phyloP scores from a whole-genome alignment of 1,139 yeast genomes.

The Geotrichum candidum region DNA sequence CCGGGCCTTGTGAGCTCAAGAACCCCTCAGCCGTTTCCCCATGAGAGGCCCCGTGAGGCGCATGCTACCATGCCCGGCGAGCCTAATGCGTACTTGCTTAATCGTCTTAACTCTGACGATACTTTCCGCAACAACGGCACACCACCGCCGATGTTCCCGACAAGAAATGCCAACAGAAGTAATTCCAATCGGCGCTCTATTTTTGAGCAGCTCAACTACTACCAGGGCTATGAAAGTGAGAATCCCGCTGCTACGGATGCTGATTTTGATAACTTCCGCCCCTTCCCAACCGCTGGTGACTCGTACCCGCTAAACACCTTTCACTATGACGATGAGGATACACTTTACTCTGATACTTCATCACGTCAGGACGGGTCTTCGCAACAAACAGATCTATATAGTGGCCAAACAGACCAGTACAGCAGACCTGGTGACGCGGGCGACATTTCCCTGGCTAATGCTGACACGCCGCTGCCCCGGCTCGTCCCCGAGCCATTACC shows the following conservation, averaged over 20 bases:
- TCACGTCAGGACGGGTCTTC: not conserved
- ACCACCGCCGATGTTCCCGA: constrained; percentile 18
- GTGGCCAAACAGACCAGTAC: not conserved
- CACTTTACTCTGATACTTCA: constrained; percentile 22
- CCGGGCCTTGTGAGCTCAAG: constrained; percentile 7
- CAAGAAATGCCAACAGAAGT: constrained; percentile 13
- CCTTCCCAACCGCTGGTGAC: constrained; percentile 36
- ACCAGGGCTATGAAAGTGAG: constrained; percentile 1
- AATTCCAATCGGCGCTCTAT: constrained; percentile 2
- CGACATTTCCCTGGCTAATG: not conserved
- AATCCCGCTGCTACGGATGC: not conserved
- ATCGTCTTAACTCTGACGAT: constrained; percentile 18
- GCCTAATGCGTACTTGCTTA: constrained; percentile 23
- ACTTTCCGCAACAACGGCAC: not conserved
- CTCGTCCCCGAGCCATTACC: constrained; percentile 9
- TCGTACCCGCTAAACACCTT: constrained; percentile 37
- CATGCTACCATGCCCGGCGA: constrained; percentile 19
- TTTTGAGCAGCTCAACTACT: constrained; percentile 5
- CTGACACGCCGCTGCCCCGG: constrained; percentile 6
- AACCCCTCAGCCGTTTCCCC: not conserved
- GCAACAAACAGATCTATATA: not conserved
- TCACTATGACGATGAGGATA: constrained; percentile 25
- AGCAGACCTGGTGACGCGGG: not conserved
- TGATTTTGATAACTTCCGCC: constrained; percentile 10
- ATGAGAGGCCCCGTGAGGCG: not conserved